phyloP scores from a whole-genome alignment of 2,329 filamentous ascomycete genomes.

The Plenodomus biglobosus region DNA sequence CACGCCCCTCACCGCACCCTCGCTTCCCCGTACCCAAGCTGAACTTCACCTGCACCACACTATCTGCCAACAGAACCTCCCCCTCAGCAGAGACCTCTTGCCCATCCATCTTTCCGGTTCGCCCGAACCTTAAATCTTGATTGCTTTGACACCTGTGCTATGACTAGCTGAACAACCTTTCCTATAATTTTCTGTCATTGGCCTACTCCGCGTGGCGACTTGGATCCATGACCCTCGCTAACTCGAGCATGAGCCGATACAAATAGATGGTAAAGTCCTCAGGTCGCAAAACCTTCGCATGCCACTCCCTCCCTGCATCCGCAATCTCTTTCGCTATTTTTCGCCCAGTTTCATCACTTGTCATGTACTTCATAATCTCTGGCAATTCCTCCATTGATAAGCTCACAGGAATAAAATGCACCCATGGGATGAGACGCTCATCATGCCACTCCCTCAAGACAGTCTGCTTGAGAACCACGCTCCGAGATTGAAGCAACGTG shows the following conservation, averaged over 20 bases:
- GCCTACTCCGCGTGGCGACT: neutral
- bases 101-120: too few species aligned
- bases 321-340: constrained; percentile 22
- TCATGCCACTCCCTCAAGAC: constrained; percentile 45
- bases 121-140: too few species aligned
- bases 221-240: constrained; percentile 14
- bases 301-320: constrained; percentile 19
- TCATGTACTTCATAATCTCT: constrained; percentile 15
- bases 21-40: too few species aligned
- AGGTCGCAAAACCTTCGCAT: constrained; percentile 2
- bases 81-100: too few species aligned
- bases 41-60: too few species aligned
- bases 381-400: constrained; percentile 23
- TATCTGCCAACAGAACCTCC: too few species aligned
- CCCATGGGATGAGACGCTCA: constrained; percentile 39
- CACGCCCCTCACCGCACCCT: too few species aligned
- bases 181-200: too few species aligned
- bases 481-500: constrained; percentile 11
- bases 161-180: too few species aligned
- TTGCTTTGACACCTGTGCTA: too few species aligned
- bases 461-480: constrained; percentile 35
- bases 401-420: constrained; percentile 39
- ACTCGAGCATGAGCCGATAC: constrained; percentile 23
- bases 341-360: constrained; percentile 11
- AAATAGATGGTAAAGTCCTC: constrained; percentile 22